Percentiles rank a stretch among this genome's conserved stretches.
phyloP scores from a whole-genome alignment of 2,329 filamentous ascomycete species.

The Penicillium sp. region DNA sequence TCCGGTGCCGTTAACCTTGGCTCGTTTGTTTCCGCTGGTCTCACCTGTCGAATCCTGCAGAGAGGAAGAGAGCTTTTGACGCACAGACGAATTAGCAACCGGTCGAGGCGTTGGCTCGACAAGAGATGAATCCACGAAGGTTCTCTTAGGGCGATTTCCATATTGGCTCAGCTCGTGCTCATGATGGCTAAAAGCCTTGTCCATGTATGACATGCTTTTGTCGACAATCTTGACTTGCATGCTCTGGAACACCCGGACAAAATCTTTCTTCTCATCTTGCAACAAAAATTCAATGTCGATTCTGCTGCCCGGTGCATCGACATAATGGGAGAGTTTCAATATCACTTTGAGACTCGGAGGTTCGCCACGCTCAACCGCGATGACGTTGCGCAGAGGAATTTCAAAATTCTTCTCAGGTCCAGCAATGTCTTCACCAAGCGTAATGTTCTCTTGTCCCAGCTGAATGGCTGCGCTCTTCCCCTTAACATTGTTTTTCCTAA shows the following conservation, averaged over 20 bases:
- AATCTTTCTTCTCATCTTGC: constrained; percentile 18
- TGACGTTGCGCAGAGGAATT: constrained; percentile 25
- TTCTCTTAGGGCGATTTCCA: constrained; percentile 16
- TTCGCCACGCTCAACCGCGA: constrained; percentile 18
- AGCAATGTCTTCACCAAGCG: constrained; percentile 7
- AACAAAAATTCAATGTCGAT: constrained; percentile 33
- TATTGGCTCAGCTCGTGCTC: constrained; percentile 9
- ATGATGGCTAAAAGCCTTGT: constrained; percentile 28
- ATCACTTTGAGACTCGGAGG: constrained; percentile 29
- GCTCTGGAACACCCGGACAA: constrained; percentile 19
- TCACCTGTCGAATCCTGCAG: constrained; percentile 26
- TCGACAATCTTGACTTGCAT: constrained; percentile 10
- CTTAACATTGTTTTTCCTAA: constrained; percentile 9
- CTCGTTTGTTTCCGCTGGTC: neutral
- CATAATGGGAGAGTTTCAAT: constrained; percentile 25
- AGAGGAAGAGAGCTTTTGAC: constrained; percentile 32
- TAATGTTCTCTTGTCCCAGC: constrained; percentile 14
- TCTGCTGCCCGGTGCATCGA: constrained; percentile 12
- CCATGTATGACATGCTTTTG: constrained; percentile 35
- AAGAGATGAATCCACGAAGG: constrained; percentile 8
- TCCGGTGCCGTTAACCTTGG: too few species aligned
- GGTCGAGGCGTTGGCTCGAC: constrained; percentile 9
- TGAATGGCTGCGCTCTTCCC: constrained; percentile 11
- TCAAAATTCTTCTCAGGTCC: neutral
- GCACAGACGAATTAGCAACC: constrained; percentile 16